Conservation (phyloP, 257 asterid species). For the Schizonepeta tenuifolia region DNA sequence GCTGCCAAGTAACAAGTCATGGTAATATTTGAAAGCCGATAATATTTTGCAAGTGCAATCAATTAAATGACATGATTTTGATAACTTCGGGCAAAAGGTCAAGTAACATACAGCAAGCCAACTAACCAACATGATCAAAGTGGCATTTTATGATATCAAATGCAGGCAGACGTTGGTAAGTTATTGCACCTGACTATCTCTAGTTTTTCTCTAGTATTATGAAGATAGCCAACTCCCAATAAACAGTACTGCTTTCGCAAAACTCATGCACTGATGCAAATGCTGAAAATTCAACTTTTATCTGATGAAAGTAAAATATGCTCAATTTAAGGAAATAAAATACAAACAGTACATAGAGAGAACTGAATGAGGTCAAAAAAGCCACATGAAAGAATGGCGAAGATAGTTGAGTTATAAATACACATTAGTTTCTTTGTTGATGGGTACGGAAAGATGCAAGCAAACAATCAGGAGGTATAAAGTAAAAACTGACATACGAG, state of each 20-base stretch:
- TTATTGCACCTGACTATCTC: background rate
- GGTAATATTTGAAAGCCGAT: slow-evolving; percentile 16
- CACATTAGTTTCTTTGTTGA: slow-evolving; percentile 4
- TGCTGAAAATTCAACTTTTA: slow-evolving; percentile 4
- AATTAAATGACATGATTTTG: slow-evolving; percentile 12
- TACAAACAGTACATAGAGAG: background rate
- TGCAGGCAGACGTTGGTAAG: slow-evolving; percentile 9
- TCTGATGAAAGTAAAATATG: slow-evolving; percentile 13
- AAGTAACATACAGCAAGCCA: slow-evolving; percentile 18
- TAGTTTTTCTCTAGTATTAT: background rate
- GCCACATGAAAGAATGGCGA: background rate
- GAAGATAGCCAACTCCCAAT: slow-evolving; percentile 9
- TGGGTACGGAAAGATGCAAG: background rate
- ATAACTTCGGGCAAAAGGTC: slow-evolving; percentile 11
- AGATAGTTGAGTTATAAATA: slow-evolving; percentile 18
- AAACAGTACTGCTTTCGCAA: slow-evolving; percentile 8
- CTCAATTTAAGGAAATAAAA: slow-evolving; percentile 3
- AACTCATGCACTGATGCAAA: slow-evolving; percentile 1
- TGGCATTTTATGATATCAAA: slow-evolving; percentile 6
- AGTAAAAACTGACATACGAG: too few relatives aligned
- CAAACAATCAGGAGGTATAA: too few relatives aligned
- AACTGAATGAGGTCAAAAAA: slow-evolving; percentile 9
- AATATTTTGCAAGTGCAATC: slow-evolving; percentile 19
- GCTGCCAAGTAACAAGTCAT: slow-evolving; percentile 48
- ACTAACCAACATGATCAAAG: slow-evolving; percentile 12